phyloP scores from a whole-genome alignment of 176 grass and related monocot species.

The Carex parvula region DNA sequence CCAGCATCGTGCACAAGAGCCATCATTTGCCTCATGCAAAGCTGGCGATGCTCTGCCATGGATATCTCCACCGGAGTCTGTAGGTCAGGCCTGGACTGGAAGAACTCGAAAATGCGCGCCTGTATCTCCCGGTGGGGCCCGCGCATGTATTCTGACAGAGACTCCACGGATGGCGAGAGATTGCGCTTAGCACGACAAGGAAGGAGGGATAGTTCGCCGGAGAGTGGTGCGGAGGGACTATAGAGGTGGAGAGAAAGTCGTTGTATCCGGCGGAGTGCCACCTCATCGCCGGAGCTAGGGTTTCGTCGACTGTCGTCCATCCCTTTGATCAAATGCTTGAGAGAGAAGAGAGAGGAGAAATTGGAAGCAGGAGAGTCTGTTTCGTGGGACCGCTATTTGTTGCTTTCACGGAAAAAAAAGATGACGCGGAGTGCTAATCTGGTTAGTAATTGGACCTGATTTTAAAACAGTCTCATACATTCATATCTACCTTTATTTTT shows the following conservation, averaged over 20 bases:
- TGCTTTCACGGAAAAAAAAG: constrained; percentile 9
- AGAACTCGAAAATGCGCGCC: constrained; percentile 64
- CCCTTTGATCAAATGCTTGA: constrained; percentile 30
- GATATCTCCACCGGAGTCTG: constrained; percentile 80
- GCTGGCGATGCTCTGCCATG: constrained; percentile 66
- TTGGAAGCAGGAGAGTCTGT: neutral
- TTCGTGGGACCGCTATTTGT: neutral
- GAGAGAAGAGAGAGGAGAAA: neutral
- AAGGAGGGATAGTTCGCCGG: constrained; percentile 26
- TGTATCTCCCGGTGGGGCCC: constrained; percentile 52
- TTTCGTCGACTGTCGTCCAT: constrained; percentile 14
- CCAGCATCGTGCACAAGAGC: constrained; percentile 82
- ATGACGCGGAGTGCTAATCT: constrained; percentile 9
- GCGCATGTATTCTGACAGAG: constrained; percentile 42
- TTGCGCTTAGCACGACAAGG: constrained; percentile 43
- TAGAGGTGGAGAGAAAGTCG: constrained; percentile 57
- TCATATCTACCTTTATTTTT: neutral
- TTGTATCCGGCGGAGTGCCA: constrained; percentile 49
- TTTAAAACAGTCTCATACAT: neutral
- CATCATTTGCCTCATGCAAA: constrained; percentile 78
- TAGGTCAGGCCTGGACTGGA: constrained; percentile 53
- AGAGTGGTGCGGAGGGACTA: neutral
- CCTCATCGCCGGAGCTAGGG: constrained; percentile 2
- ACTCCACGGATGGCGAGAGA: constrained; percentile 37
- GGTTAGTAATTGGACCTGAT: neutral